Evolutionary conservation across 805 yeast genomes (phyloP), one percentile per base, ranked within the genome.

Genomic region (Tetrapisispora iriomotensis): DNA sequence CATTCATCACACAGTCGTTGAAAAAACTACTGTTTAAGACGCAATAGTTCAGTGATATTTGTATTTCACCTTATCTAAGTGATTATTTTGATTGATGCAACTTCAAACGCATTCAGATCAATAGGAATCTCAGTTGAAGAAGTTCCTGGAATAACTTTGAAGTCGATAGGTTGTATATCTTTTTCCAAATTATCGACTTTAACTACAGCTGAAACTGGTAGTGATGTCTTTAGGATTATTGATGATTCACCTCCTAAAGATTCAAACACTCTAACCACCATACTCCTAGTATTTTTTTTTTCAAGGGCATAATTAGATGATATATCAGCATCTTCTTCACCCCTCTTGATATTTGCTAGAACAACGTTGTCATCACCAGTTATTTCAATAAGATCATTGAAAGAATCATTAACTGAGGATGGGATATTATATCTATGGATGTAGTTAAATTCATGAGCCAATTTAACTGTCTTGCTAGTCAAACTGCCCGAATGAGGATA

Each of bases 371-470:
- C 62, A 43, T 74, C 77, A 17, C 85, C 82, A 8, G 53, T 37
- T 38, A 71, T 47, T 8, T 48, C 45, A 34, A 68, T 45, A 30
- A 70, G 37, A 9, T 59, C 52, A 38, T 62, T 50, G 40, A 60
- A 51, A 8, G 35, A 34, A 13, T 40, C 14, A 2, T 46, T 37
- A 12, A 53, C 20, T 1, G 34, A 29, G 13, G 36, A 32, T 7
- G 62, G 49, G 19, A 54, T 45, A 0, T n/a, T 27, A 37, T 53
- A 57, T 8, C 43, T 39, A 40, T 57, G 50, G 21, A 48, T 53
- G 58, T 76, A 80, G 62, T 92, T 92, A 67, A 86, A 85, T 55
- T 82, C 81, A 62, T 80, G 75, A 0, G 85, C 95, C 34, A 79
- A 70, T 43, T 74, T 72, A 12, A 90, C 88, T 3, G 86, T 77